Conservation (phyloP, 2,329 filamentous ascomycete genomes). For the Neonectria ditissima region DNA sequence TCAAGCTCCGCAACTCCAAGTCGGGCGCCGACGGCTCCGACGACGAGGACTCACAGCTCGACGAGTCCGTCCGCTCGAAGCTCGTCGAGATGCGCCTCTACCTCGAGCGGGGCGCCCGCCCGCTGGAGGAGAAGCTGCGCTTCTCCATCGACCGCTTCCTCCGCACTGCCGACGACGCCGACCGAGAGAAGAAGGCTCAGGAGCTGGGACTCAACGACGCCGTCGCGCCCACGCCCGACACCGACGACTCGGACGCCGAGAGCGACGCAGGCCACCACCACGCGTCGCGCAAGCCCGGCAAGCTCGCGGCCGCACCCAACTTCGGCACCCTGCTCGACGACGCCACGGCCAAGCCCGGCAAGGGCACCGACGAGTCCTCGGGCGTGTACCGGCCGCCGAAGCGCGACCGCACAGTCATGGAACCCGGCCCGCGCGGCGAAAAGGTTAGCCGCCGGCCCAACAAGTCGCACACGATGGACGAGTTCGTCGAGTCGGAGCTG, state of each 20-base stretch:
- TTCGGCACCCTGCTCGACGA: constrained; percentile 50
- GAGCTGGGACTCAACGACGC: constrained; percentile 44
- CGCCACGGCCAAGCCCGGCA: constrained; percentile 43
- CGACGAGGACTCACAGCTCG: constrained; percentile 60
- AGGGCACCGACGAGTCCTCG: constrained; percentile 56
- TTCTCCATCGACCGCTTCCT: constrained; percentile 98
- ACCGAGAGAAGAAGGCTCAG: constrained; percentile 58
- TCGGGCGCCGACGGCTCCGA: constrained; percentile 42
- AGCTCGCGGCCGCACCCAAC: constrained; percentile 49
- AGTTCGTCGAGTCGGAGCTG: constrained; percentile 89
- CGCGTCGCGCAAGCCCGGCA: constrained; percentile 40
- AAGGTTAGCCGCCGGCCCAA: constrained; percentile 71
- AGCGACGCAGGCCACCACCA: constrained; percentile 51
- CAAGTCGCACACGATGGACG: constrained; percentile 88
- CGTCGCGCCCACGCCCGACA: constrained; percentile 41
- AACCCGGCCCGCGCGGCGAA: constrained; percentile 71
- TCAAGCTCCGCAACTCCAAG: constrained; percentile 76
- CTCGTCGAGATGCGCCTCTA: constrained; percentile 93
- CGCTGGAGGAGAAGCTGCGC: constrained; percentile 88
- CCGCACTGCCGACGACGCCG: constrained; percentile 82
- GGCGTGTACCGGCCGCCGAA: constrained; percentile 91
- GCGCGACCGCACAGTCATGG: constrained; percentile 89
- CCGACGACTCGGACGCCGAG: constrained; percentile 53
- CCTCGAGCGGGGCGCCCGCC: constrained; percentile 90
- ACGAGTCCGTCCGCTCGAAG: constrained; percentile 80